Evolutionary conservation across 1,284 basidiomycete genomes (phyloP), one percentile per base, ranked within the genome.

Genomic region (Coriolopsis trogii): DNA sequence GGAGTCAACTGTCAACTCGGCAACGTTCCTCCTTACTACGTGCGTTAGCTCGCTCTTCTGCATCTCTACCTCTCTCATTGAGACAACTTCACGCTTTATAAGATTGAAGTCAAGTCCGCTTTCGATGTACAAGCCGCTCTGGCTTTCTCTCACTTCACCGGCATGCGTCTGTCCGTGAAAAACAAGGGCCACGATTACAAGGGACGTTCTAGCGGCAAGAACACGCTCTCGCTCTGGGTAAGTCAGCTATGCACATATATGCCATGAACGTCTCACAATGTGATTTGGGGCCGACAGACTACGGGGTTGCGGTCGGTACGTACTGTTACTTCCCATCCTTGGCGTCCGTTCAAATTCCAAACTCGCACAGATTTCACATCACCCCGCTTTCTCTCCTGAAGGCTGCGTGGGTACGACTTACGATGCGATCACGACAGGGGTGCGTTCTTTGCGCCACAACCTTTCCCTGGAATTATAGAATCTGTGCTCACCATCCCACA

Each of bases 111-210:
- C 21, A 49, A 55, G 4, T 53, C 40, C 18, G 49, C 60, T 8
- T 29, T 46, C 7, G 73, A 75, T 42, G 67, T 75, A 2, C 63
- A 69, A 36, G 58, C 63, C 1, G 70, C 69, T 1, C 67, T 71
- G 28, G 46, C 38, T 6, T 76, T 75, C 57, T 69, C 71, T 1
- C 46, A 49, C 9, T 20, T 28, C 12, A 73, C 70, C 4, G 68
- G 70, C 12, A 61, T 72, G 9, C 66, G 61, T 3, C 56, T 77
- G 0, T 69, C 69, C 3, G 71, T 76, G 29, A 75, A 76, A 58
- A 74, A 72, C 58, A 70, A 71, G 41, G 73, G 73, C 2, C 73
- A 74, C 50, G 72, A 74, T 53, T 74, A 72, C 57, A 70, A 70
- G 53, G 73, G 73, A 10, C 63, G 73, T n/a, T 70, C 69, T 0